A percentile compares a stretch with the other conserved stretches of the same genome.
Conservation (phyloP, 2,329 filamentous ascomycete species). For the Verticillium albo-atrum region DNA sequence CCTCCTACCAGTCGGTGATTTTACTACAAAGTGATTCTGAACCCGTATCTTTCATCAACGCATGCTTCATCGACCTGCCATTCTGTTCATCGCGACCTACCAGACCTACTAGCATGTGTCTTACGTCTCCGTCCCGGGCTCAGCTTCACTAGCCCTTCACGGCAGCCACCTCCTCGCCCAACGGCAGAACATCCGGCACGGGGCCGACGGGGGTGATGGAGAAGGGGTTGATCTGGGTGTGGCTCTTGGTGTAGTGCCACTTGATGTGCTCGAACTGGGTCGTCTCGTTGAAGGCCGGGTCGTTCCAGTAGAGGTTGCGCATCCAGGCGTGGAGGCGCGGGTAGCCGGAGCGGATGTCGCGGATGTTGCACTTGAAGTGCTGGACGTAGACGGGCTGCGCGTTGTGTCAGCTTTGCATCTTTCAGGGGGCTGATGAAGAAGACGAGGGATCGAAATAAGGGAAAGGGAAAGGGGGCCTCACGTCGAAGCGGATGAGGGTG, state of each 20-base stretch:
- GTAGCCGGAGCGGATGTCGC: constrained; percentile 80
- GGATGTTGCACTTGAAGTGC: constrained; percentile 83
- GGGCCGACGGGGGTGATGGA: constrained; percentile 83
- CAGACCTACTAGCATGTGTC: too few relatives aligned
- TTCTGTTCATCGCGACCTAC: too few relatives aligned
- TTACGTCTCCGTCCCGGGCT: background rate
- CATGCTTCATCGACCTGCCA: too few relatives aligned
- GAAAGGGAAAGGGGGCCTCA: constrained; percentile 22
- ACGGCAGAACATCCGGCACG: constrained; percentile 71
- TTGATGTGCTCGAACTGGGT: constrained; percentile 97
- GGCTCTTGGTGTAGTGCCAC: constrained; percentile 61
- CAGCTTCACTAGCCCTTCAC: constrained; percentile 20
- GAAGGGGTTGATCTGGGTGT: constrained; percentile 62
- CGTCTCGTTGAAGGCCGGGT: constrained; percentile 72
- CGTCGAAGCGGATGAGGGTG: constrained; percentile 69
- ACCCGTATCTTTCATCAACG: too few relatives aligned
- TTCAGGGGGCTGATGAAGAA: background rate
- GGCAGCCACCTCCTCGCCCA: constrained; percentile 72
- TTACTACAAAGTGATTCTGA: too few relatives aligned
- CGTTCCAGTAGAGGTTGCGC: constrained; percentile 78
- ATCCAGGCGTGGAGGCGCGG: constrained; percentile 79
- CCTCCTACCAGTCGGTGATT: too few relatives aligned
- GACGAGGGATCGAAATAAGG: background rate
- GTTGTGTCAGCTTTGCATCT: background rate
- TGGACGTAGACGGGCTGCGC: constrained; percentile 69